These are phyloP conservation scores for Malus hybrid DNA, from an alignment of 331 rosid genomes.

Conservation along the genomic window DNA sequence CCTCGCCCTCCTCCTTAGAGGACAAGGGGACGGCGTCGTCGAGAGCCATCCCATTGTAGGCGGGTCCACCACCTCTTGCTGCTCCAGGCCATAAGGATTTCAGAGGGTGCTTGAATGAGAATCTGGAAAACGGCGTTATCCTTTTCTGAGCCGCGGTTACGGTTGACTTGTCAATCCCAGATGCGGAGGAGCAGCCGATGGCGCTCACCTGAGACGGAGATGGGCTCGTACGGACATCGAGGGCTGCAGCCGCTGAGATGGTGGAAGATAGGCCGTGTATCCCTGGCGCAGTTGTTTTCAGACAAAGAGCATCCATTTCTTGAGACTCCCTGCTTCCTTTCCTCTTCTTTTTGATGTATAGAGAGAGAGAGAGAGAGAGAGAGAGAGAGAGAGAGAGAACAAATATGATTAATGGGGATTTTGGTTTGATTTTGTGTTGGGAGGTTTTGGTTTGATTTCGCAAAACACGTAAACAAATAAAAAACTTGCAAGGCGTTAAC, in stretches of 20 bases:
- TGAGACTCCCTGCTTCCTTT: neutral
- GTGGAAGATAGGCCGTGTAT: constrained; percentile 45
- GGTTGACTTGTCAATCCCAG: constrained; percentile 15
- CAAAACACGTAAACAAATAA: neutral
- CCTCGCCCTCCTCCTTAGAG: neutral
- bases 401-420: neutral
- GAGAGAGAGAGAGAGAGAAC: too few species aligned
- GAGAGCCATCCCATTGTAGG: constrained; percentile 38
- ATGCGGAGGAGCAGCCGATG: constrained; percentile 24
- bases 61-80: constrained; percentile 11
- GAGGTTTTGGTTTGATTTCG: neutral
- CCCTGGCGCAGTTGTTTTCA: constrained; percentile 30
- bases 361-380: too few species aligned
- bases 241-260: constrained; percentile 34
- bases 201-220: constrained; percentile 51
- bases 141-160: constrained; percentile 13
- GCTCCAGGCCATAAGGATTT: constrained; percentile 55
- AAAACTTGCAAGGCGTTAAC: neutral
- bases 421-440: neutral
- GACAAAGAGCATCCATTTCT: constrained; percentile 55
- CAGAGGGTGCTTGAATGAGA: constrained; percentile 49
- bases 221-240: constrained; percentile 40
- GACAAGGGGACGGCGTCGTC: constrained; percentile 50
- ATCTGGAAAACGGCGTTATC: constrained; percentile 34
- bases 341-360: neutral